These are phyloP conservation scores for Parsonsia alboflavescens DNA, from an alignment of 257 asterid genomes.

Conservation along the genomic window DNA sequence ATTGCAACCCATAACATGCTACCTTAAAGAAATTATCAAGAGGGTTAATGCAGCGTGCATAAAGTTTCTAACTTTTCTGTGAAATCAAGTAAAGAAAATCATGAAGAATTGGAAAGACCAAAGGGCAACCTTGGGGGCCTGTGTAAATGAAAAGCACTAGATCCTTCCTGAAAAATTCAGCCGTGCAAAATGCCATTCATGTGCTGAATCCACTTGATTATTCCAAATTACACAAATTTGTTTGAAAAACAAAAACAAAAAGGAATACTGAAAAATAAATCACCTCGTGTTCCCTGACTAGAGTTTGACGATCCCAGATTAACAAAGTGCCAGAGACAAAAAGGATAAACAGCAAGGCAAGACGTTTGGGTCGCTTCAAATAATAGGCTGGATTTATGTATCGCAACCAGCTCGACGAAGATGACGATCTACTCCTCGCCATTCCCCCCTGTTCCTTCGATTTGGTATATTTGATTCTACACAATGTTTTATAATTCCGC, in stretches of 20 bases:
- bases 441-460: conserved; percentile 19
- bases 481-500: background rate
- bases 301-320: conserved; percentile 94
- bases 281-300: conserved; percentile 92
- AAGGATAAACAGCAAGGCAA: conserved; percentile 60
- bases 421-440: conserved; percentile 92
- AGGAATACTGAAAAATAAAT: background rate
- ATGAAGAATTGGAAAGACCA: background rate
- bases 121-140: background rate
- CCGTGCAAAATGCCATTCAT: background rate
- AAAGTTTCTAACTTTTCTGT: background rate
- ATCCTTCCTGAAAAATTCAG: background rate
- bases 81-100: background rate
- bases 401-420: conserved; percentile 58
- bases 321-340: conserved; percentile 56
- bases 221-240: background rate
- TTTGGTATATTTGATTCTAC: background rate
- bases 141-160: background rate
- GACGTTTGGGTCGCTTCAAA: conserved; percentile 87
- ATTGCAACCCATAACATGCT: background rate
- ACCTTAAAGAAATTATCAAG: background rate
- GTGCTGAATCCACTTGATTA: background rate
- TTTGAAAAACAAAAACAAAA: background rate
- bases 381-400: conserved; percentile 81
- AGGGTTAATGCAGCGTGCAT: background rate